phyloP scores from a whole-genome alignment of 2,329 filamentous ascomycete genomes.

The Cadophora sp. region DNA sequence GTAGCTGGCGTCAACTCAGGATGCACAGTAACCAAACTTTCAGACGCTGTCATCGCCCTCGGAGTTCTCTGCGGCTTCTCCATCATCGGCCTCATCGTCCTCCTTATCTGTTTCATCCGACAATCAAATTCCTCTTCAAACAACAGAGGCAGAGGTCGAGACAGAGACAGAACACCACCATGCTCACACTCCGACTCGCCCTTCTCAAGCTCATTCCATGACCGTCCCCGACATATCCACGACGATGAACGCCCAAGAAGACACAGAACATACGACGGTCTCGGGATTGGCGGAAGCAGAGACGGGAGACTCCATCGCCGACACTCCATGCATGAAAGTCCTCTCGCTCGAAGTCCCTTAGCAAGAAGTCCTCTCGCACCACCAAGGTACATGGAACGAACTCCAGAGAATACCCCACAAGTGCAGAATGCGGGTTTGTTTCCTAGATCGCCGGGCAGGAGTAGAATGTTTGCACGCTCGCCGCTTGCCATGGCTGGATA shows the following conservation, averaged over 20 bases:
- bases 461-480: background rate
- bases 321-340: background rate
- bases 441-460: background rate
- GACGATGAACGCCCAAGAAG: background rate
- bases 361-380: slow-evolving; percentile 4
- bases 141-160: background rate
- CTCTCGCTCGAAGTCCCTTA: background rate
- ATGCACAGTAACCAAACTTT: background rate
- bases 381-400: background rate
- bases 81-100: background rate
- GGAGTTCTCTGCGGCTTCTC: slow-evolving; percentile 7
- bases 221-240: background rate
- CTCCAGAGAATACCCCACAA: background rate
- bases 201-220: background rate
- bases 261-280: background rate
- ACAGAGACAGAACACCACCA: background rate
- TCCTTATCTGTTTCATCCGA: background rate
- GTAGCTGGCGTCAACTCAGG: background rate
- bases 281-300: background rate
- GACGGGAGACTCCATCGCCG: slow-evolving; percentile 1
- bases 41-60: background rate
- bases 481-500: background rate
- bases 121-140: background rate
- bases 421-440: background rate
- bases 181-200: background rate